These are phyloP conservation scores for Pulveroboletus sp. DNA, from an alignment of 1,284 basidiomycete species.

Conservation along the genomic window DNA sequence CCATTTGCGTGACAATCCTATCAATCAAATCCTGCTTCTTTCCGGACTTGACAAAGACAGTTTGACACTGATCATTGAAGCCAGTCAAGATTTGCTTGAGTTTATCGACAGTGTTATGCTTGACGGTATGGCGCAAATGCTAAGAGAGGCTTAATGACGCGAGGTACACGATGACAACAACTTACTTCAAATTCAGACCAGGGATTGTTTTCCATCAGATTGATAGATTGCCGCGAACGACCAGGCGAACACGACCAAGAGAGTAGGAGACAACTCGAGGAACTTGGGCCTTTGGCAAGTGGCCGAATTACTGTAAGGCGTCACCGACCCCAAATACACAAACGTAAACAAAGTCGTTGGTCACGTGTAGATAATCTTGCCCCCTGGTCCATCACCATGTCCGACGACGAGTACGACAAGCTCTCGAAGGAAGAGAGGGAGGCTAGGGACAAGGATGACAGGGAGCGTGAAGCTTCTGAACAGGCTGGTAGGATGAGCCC, in stretches of 20 bases:
- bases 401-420: constrained; percentile 72
- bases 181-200: constrained; percentile 42
- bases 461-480: constrained; percentile 72
- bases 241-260: constrained; percentile 17
- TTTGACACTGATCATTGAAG: constrained; percentile 73
- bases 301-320: constrained; percentile 18
- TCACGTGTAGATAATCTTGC: constrained; percentile 37
- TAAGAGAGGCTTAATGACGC: constrained; percentile 33
- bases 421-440: constrained; percentile 79
- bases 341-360: constrained; percentile 26
- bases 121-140: constrained; percentile 50
- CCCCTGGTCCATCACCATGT: constrained; percentile 34
- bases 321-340: constrained; percentile 31
- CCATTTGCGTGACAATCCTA: constrained; percentile 57
- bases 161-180: background rate
- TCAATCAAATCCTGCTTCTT: constrained; percentile 85
- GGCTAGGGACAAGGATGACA: constrained; percentile 66
- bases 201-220: constrained; percentile 32
- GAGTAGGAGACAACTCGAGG: constrained; percentile 8
- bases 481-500: constrained; percentile 71
- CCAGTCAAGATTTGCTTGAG: constrained; percentile 74
- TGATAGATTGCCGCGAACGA: constrained; percentile 3
- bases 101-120: constrained; percentile 70
- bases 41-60: constrained; percentile 70
- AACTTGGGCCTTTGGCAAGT: constrained; percentile 11